Base-by-base conservation (phyloP, 768 basidiomycete genomes). In the Boletus reticuloceps region DNA sequence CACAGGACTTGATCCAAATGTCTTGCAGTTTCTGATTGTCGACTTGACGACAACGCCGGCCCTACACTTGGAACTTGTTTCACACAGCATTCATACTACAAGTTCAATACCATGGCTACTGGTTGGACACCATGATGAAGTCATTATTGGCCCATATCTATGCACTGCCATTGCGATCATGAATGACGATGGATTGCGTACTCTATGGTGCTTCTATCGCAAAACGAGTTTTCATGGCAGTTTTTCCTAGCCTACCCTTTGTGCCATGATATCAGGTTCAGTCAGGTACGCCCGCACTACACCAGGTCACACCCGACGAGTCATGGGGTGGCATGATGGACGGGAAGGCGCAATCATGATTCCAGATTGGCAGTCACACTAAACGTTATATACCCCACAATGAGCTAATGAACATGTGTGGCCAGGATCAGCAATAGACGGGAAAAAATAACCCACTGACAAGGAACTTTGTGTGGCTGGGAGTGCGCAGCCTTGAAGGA, bases 351-450 rank as follows among this genome's bases (percentile, higher is more conserved):
- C 50, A 65, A 62, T 56, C 54, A 39, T 1, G 39, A 25, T 55
- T 43, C 64, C 55, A 31, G 55, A 68, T 68, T 52, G 47, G 44
- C 48, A 13, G 16, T 45, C 47, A n/a, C 20, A 47, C 42, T 49
- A 56, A 69, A 64, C 55, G 58, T 51, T 58, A 67, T 56, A 49
- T 64, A 56, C 64, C 54, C 59, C 67, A 32, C 61, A 68, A 57
- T 61, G 51, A 66, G 56, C 53, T 59, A 56, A 67, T 58, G 50
- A 22, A 64, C 55, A 50, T 59, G 48, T 41, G 34, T 55, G 39
- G 53, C 36, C 42, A 53, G 47, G 64, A 68, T 60, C 60, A 55
- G 38, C 54, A 47, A 11, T 44, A 22, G 41, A 42, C 27, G 7
- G 22, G 17, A 51, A 58, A 40, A 43, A 16, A 22, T 29, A 16